Percentiles rank a stretch among this genome's conserved stretches.
These are phyloP conservation scores for Colletotrichum aenigma DNA, from an alignment of 2,329 filamentous ascomycete species.

Conservation along the genomic window DNA sequence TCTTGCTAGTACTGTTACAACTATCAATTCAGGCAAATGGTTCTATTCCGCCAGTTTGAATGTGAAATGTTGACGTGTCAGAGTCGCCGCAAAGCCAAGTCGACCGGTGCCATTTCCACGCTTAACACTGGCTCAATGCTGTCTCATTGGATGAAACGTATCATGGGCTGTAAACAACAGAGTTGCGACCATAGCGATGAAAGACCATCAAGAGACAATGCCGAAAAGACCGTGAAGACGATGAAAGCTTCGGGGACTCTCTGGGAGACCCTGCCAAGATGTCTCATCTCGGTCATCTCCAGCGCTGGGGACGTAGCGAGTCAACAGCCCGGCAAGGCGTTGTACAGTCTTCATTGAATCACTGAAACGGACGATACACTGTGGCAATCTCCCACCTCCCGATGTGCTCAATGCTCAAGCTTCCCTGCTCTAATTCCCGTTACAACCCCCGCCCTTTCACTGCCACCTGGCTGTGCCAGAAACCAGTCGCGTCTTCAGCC, in stretches of 20 bases:
- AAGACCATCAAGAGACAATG: not conserved
- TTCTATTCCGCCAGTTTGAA: not conserved
- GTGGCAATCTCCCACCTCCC: not conserved
- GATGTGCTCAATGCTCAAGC: not conserved
- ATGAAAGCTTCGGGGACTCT: not conserved
- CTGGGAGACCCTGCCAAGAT: not conserved
- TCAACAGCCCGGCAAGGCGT: not conserved
- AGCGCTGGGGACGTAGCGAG: not conserved
- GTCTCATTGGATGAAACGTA: not conserved
- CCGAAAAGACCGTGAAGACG: not conserved
- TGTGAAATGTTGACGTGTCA: not conserved
- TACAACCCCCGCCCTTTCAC: not conserved
- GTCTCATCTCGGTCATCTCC: conserved; percentile 15
- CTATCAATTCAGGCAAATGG: not conserved
- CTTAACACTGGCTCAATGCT: not conserved
- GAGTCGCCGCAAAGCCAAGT: not conserved
- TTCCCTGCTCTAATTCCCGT: not conserved
- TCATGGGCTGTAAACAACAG: not conserved
- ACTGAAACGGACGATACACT: not conserved
- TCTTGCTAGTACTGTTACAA: not conserved
- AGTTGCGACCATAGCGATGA: not conserved
- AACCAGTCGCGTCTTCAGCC: not conserved
- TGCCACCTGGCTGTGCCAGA: conserved; percentile 1
- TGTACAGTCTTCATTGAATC: not conserved
- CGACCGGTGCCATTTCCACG: not conserved